Percentiles rank a stretch among this genome's conserved stretches.
Conservation (phyloP, 2,329 filamentous ascomycete genomes). For the Exophiala alcalophila region DNA sequence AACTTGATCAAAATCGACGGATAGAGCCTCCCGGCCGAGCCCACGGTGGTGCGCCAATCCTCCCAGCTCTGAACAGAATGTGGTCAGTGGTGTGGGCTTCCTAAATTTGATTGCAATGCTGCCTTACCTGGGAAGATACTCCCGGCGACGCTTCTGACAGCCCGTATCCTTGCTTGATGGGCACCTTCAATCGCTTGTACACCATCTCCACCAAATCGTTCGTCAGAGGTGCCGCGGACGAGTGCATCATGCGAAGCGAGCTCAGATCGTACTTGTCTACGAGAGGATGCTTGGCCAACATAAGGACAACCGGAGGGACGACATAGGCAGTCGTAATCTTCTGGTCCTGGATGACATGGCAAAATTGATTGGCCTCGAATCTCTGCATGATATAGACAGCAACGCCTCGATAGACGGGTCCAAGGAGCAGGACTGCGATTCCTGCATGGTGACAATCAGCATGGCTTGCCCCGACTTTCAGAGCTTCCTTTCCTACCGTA, state of each 20-base stretch:
- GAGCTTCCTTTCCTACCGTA: constrained; percentile 50
- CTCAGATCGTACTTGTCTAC: constrained; percentile 78
- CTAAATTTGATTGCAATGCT: constrained; percentile 37
- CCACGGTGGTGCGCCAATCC: constrained; percentile 66
- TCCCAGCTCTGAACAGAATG: constrained; percentile 64
- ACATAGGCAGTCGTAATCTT: constrained; percentile 74
- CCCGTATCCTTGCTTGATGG: constrained; percentile 85
- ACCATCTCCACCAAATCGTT: constrained; percentile 73
- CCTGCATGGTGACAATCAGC: constrained; percentile 46
- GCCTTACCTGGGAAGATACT: constrained; percentile 45
- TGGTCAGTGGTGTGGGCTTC: not conserved
- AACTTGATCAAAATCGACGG: constrained; percentile 68
- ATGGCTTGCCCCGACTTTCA: not conserved
- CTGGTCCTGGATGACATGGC: constrained; percentile 69
- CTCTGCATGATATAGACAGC: constrained; percentile 69
- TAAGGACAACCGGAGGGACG: constrained; percentile 77
- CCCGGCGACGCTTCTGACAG: constrained; percentile 80
- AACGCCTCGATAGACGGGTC: constrained; percentile 58
- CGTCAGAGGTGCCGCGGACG: constrained; percentile 78
- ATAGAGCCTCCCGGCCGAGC: constrained; percentile 75
- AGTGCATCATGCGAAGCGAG: constrained; percentile 79
- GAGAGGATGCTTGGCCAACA: constrained; percentile 72
- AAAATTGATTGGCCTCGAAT: constrained; percentile 78
- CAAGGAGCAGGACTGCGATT: constrained; percentile 65
- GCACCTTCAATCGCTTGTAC: constrained; percentile 68